Conservation (phyloP, 176 grass and related monocot species). For the Raddia distichophylla region DNA sequence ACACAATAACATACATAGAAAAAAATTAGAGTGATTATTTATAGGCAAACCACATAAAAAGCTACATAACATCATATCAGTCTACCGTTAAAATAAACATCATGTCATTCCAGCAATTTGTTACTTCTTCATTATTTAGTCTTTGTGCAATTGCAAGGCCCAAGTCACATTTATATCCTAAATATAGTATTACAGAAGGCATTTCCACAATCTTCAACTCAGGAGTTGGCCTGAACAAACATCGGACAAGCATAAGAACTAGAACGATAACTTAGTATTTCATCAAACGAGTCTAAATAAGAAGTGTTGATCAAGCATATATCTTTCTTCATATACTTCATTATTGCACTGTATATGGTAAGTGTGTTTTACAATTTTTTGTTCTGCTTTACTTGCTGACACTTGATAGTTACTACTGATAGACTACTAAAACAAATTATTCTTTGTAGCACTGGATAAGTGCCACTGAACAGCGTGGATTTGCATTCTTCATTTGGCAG, state of each 20-base stretch:
- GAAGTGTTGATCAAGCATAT: neutral
- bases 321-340: neutral
- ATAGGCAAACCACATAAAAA: constrained; percentile 1
- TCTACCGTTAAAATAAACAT: neutral
- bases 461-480: neutral
- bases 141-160: neutral
- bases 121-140: neutral
- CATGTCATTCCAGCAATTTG: neutral
- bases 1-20: neutral
- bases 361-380: neutral
- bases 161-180: neutral
- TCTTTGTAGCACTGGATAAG: neutral
- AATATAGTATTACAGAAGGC: neutral
- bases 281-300: neutral
- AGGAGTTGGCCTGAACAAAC: neutral
- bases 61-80: neutral
- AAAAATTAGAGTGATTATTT: neutral
- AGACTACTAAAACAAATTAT: neutral
- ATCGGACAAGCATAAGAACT: neutral
- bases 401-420: neutral
- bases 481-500: neutral
- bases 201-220: neutral
- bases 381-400: neutral
- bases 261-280: neutral
- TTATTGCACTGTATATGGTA: neutral